phyloP scores from a whole-genome alignment of 805 yeast species.

The Ogataea degrootiae region DNA sequence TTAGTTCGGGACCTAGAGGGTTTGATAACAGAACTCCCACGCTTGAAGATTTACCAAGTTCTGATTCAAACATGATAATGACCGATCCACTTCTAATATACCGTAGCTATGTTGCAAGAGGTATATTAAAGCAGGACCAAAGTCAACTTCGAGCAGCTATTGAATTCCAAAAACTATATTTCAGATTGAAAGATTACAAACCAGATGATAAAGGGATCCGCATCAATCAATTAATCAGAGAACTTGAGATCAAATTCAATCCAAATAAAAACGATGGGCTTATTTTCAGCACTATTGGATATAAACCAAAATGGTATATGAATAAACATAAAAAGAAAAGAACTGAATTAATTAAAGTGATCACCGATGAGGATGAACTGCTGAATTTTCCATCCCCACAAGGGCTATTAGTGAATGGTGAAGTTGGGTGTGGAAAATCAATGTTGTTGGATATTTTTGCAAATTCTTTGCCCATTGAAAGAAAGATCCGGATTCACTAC shows the following conservation, averaged over 20 bases:
- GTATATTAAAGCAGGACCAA: conserved; percentile 49
- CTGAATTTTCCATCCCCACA: conserved; percentile 52
- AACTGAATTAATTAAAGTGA: conserved; percentile 41
- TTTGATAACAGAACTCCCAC: conserved; percentile 20
- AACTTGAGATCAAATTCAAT: conserved; percentile 27
- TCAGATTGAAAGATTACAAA: conserved; percentile 51
- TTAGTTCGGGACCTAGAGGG: conserved; percentile 22
- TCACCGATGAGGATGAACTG: conserved; percentile 61
- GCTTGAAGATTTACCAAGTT: conserved; percentile 2
- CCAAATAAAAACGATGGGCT: conserved; percentile 15
- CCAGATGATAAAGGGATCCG: conserved; percentile 48
- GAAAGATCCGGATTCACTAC: conserved; percentile 69
- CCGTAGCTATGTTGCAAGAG: conserved; percentile 46
- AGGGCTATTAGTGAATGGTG: conserved; percentile 60
- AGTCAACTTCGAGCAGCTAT: conserved; percentile 59
- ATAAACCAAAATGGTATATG: conserved; percentile 28
- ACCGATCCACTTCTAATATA: conserved; percentile 65
- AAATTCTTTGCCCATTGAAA: conserved; percentile 52
- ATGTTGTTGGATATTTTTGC: conserved; percentile 74
- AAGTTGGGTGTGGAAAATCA: conserved; percentile 72
- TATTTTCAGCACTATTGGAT: conserved; percentile 25
- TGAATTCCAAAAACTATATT: conserved; percentile 57
- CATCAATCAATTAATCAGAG: conserved; percentile 35
- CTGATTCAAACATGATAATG: conserved; percentile 7
- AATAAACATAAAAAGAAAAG: conserved; percentile 10